phyloP scores from a whole-genome alignment of 805 yeast species.

The Teunomyces atbi region DNA sequence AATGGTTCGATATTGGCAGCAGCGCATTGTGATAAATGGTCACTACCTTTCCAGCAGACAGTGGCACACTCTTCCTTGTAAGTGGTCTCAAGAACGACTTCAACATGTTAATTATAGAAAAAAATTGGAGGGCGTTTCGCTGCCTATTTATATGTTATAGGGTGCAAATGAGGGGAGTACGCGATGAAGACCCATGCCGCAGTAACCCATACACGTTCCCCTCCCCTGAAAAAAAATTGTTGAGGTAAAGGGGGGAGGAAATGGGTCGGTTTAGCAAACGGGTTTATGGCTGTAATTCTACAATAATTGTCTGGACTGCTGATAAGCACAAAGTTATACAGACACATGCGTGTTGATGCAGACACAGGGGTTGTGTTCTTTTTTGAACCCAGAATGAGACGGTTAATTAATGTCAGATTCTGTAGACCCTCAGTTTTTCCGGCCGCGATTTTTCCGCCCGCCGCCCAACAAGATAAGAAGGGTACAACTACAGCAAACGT shows the following conservation, averaged over 20 bases:
- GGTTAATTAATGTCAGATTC: not conserved
- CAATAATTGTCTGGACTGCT: not conserved
- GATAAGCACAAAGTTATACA: not conserved
- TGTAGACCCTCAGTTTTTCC: not conserved
- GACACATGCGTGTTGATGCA: not conserved
- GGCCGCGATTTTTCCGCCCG: not conserved
- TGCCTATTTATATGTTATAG: not conserved
- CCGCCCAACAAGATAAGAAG: not conserved
- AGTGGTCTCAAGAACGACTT: slow-evolving; percentile 5
- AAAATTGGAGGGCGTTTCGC: not conserved
- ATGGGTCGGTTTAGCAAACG: not conserved
- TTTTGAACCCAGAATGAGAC: not conserved
- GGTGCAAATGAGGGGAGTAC: slow-evolving; percentile 2
- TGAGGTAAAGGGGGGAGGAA: not conserved
- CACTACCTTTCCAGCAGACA: slow-evolving; percentile 14
- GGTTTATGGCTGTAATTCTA: not conserved
- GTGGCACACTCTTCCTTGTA: not conserved
- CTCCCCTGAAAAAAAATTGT: not conserved
- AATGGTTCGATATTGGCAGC: slow-evolving; percentile 17
- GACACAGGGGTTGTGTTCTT: not conserved
- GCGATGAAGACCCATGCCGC: not conserved
- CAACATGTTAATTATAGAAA: slow-evolving; percentile 4
- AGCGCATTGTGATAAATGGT: slow-evolving; percentile 30
- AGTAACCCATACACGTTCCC: not conserved
- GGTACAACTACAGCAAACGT: no score